Evolutionary conservation across 441 rosid genomes (phyloP).

Genomic region (Erysimum pusillum): DNA sequence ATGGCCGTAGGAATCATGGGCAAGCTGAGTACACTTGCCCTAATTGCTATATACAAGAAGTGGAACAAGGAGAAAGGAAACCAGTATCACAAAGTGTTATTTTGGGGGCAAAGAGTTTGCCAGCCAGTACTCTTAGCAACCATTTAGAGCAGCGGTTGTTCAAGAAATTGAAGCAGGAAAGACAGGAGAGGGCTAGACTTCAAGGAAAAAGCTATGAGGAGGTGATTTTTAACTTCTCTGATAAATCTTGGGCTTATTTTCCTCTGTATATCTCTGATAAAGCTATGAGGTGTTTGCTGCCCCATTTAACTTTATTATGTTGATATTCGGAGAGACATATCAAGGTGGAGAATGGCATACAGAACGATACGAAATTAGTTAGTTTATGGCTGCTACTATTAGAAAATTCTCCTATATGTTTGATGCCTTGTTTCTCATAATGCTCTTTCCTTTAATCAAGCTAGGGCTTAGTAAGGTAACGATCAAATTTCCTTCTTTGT

Average conservation of each 20-base stretch:
- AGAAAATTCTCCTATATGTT: slow-evolving; percentile 19
- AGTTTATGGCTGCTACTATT: slow-evolving; percentile 22
- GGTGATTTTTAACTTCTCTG: slow-evolving; percentile 53
- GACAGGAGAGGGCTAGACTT: slow-evolving; percentile 78
- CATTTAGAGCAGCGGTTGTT: slow-evolving; percentile 86
- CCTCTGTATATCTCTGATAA: too few species aligned
- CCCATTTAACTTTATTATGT: not conserved
- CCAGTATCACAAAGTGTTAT: slow-evolving; percentile 89
- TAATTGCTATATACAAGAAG: slow-evolving; percentile 90
- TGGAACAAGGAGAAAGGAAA: slow-evolving; percentile 86
- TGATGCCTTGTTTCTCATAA: slow-evolving; percentile 3
- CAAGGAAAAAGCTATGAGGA: slow-evolving; percentile 84
- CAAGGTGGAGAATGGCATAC: slow-evolving; percentile 20
- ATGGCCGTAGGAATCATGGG: slow-evolving; percentile 91
- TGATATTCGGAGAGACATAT: slow-evolving; percentile 16
- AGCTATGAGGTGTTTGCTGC: too few species aligned
- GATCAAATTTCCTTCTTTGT: slow-evolving; percentile 15
- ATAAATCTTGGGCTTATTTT: too few species aligned
- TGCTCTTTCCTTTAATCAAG: slow-evolving; percentile 7
- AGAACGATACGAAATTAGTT: slow-evolving; percentile 29
- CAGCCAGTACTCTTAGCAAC: slow-evolving; percentile 84
- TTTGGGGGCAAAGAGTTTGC: slow-evolving; percentile 90
- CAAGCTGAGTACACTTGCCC: slow-evolving; percentile 98
- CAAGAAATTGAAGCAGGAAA: slow-evolving; percentile 75
- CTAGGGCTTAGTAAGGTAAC: slow-evolving; percentile 19